A percentile compares a stretch with the other conserved stretches of the same genome.
Evolutionary conservation across 2,329 filamentous ascomycete species (phyloP).

Genomic region (Ophiostoma himal-ulmi): DNA sequence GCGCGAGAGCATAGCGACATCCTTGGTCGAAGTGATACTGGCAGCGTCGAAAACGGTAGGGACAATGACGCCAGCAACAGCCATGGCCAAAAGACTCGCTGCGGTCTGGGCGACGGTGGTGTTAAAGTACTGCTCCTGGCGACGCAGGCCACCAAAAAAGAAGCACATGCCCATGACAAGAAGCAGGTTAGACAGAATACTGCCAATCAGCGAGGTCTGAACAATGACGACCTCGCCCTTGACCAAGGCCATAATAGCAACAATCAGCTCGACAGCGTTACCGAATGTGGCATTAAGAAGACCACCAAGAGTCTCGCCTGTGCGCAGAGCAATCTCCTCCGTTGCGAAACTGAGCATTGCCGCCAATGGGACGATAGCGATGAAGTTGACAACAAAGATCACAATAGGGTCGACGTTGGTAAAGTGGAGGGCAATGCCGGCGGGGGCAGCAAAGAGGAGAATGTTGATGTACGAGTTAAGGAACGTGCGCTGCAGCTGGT

Average conservation of each 20-base stretch:
- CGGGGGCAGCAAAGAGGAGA: constrained; percentile 69
- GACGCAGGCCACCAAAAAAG: constrained; percentile 76
- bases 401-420: constrained; percentile 49
- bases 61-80: constrained; percentile 77
- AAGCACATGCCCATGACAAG: constrained; percentile 90
- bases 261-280: constrained; percentile 84
- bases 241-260: constrained; percentile 74
- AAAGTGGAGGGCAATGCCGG: constrained; percentile 66
- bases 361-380: constrained; percentile 84
- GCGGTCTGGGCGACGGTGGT: constrained; percentile 86
- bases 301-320: constrained; percentile 80
- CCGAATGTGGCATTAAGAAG: constrained; percentile 86
- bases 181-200: constrained; percentile 84
- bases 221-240: constrained; percentile 75
- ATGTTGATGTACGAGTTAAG: constrained; percentile 85
- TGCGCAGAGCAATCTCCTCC: constrained; percentile 77
- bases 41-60: constrained; percentile 73
- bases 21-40: constrained; percentile 37
- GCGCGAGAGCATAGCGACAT: constrained; percentile 60
- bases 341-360: constrained; percentile 78
- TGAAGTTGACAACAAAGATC: constrained; percentile 85
- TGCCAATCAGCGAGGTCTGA: constrained; percentile 86
- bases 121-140: constrained; percentile 84
- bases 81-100: constrained; percentile 70
- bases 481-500: constrained; percentile 67